Conservation (phyloP, 1,139 yeast species). For the Tardiomyces blankii region DNA sequence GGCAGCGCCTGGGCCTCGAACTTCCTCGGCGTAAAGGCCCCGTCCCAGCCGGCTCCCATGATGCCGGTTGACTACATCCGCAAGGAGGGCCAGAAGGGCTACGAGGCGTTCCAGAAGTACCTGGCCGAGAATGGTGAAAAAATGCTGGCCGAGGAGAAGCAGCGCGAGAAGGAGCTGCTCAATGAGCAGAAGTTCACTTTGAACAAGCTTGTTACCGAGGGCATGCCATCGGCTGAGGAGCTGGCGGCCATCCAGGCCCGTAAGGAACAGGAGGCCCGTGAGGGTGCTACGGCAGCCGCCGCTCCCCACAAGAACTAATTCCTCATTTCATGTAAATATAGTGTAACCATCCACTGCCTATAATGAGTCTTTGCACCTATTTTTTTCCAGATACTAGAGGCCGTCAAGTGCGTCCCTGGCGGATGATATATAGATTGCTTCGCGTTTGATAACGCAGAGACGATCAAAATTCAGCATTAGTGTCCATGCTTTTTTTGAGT, state of each 20-base stretch:
- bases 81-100: constrained; percentile 87
- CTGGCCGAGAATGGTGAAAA: constrained; percentile 84
- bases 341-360: too few species aligned
- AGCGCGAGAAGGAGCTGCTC: constrained; percentile 67
- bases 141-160: constrained; percentile 70
- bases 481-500: too few species aligned
- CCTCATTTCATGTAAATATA: too few species aligned
- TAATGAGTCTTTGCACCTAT: too few species aligned
- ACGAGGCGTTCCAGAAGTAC: constrained; percentile 70
- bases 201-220: constrained; percentile 75
- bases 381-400: too few species aligned
- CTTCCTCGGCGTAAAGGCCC: constrained; percentile 50
- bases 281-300: constrained; percentile 2
- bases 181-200: constrained; percentile 70
- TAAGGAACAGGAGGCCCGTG: constrained; percentile 28
- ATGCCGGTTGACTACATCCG: constrained; percentile 88
- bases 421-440: too few species aligned
- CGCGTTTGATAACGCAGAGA: too few species aligned
- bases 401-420: too few species aligned
- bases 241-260: constrained; percentile 57
- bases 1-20: constrained; percentile 44
- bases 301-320: not conserved
- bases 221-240: constrained; percentile 78
- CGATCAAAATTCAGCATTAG: too few species aligned
- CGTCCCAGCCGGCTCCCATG: constrained; percentile 48